phyloP scores from a whole-genome alignment of 2,329 filamentous ascomycete species.

The Aspergillus brasiliensis region DNA sequence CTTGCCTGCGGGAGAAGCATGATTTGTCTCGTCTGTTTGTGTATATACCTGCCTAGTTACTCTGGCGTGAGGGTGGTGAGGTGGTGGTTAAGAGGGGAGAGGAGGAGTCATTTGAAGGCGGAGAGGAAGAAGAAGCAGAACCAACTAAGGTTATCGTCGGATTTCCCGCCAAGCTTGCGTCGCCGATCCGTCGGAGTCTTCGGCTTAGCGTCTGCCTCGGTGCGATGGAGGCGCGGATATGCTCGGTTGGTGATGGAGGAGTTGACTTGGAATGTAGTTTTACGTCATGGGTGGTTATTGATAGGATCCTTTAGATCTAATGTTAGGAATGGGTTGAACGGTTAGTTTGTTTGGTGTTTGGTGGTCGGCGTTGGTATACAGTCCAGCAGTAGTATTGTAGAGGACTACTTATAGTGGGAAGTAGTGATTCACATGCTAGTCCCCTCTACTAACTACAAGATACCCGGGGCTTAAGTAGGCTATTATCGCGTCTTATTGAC shows the following conservation, averaged over 20 bases:
- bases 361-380: too few species aligned
- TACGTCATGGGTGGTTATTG: neutral
- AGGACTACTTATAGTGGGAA: too few species aligned
- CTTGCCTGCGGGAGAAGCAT: slow-evolving; percentile 40
- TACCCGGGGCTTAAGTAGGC: too few species aligned
- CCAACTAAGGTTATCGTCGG: slow-evolving; percentile 7
- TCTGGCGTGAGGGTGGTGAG: neutral
- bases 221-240: slow-evolving; percentile 22
- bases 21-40: neutral
- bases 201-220: slow-evolving; percentile 3
- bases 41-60: neutral
- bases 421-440: too few species aligned
- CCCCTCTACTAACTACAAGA: too few species aligned
- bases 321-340: too few species aligned
- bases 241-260: neutral
- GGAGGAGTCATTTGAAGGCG: slow-evolving; percentile 1
- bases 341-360: too few species aligned
- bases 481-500: too few species aligned
- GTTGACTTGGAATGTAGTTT: neutral
- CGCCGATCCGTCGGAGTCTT: slow-evolving; percentile 1
- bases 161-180: neutral
- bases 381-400: too few species aligned
- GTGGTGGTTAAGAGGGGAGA: neutral
- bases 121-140: slow-evolving; percentile 19
- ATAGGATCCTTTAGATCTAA: too few species aligned